These are phyloP conservation scores for Hypoxylon sp. DNA, from an alignment of 2,329 filamentous ascomycete genomes.

Conservation along the genomic window DNA sequence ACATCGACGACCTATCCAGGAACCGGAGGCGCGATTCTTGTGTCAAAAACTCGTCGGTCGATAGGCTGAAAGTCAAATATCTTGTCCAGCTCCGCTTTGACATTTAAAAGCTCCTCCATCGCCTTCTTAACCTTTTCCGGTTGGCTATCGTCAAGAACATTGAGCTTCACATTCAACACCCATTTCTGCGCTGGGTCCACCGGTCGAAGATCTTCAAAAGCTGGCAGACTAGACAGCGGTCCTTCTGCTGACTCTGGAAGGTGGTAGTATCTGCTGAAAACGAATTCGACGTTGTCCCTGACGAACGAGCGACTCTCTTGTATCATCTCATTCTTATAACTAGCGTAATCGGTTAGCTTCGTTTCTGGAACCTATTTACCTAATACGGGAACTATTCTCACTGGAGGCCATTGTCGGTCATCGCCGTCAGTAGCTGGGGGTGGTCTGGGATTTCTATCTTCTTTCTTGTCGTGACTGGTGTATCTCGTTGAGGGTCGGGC, in stretches of 20 bases:
- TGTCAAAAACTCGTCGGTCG: constrained; percentile 61
- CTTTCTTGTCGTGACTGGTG: constrained; percentile 68
- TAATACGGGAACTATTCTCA: constrained; percentile 53
- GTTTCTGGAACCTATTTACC: neutral
- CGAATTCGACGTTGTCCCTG: constrained; percentile 69
- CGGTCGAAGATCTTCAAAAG: constrained; percentile 63
- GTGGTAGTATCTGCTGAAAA: constrained; percentile 65
- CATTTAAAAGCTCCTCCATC: constrained; percentile 64
- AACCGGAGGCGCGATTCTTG: constrained; percentile 47
- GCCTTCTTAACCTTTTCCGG: constrained; percentile 71
- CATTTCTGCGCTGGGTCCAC: constrained; percentile 68
- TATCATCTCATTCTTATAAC: constrained; percentile 68
- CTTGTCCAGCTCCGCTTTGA: constrained; percentile 79
- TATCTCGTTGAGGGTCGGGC: constrained; percentile 68
- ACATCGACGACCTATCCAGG: constrained; percentile 9
- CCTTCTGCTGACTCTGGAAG: constrained; percentile 50
- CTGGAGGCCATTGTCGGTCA: constrained; percentile 69
- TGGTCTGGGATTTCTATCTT: constrained; percentile 71
- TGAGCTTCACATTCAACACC: constrained; percentile 69
- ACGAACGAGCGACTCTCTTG: constrained; percentile 70
- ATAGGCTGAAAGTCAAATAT: constrained; percentile 89
- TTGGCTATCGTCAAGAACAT: constrained; percentile 70
- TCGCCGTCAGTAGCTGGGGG: constrained; percentile 62
- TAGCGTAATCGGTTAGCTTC: constrained; percentile 47
- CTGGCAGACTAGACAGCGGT: constrained; percentile 59